Evolutionary conservation across 345 rosid genomes (phyloP).

Genomic region (Arabidopsis arenosa): DNA sequence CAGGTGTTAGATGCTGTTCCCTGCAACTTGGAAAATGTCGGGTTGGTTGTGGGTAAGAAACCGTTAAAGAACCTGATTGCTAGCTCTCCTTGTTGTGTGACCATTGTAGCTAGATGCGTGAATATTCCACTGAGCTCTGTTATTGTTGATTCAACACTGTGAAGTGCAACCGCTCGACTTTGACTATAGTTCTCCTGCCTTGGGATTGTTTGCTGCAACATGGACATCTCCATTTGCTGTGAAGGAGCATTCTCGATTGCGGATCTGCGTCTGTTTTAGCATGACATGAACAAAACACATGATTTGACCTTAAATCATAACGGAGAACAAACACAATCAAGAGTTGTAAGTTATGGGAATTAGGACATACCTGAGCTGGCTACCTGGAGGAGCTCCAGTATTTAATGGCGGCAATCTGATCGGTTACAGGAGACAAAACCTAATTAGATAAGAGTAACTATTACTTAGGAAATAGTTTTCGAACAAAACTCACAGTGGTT

Average conservation of each 20-base stretch:
- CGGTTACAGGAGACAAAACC: slow-evolving; percentile 12
- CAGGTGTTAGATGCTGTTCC: slow-evolving; percentile 20
- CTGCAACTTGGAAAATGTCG: slow-evolving; percentile 23
- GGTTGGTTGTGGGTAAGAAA: neutral
- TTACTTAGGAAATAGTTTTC: neutral
- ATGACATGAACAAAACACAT: slow-evolving; percentile 23
- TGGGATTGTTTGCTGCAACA: slow-evolving; percentile 89
- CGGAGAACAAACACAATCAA: slow-evolving; percentile 16
- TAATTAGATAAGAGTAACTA: slow-evolving; percentile 35
- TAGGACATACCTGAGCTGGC: slow-evolving; percentile 74
- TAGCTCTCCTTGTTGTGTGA: slow-evolving; percentile 86
- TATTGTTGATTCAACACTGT: slow-evolving; percentile 85
- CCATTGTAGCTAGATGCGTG: slow-evolving; percentile 91
- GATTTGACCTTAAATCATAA: slow-evolving; percentile 20
- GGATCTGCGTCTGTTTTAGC: slow-evolving; percentile 71
- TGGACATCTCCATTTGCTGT: slow-evolving; percentile 80
- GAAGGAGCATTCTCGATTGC: slow-evolving; percentile 73
- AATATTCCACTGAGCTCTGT: slow-evolving; percentile 90
- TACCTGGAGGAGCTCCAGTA: slow-evolving; percentile 66
- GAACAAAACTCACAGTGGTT: slow-evolving; percentile 56
- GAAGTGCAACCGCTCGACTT: slow-evolving; percentile 78
- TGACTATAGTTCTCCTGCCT: slow-evolving; percentile 75
- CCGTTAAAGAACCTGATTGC: slow-evolving; percentile 63
- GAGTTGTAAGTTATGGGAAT: neutral
- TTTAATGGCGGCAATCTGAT: slow-evolving; percentile 56